Base-by-base conservation (phyloP, 1,284 basidiomycete species). In the Pyrrhoderma noxium region DNA sequence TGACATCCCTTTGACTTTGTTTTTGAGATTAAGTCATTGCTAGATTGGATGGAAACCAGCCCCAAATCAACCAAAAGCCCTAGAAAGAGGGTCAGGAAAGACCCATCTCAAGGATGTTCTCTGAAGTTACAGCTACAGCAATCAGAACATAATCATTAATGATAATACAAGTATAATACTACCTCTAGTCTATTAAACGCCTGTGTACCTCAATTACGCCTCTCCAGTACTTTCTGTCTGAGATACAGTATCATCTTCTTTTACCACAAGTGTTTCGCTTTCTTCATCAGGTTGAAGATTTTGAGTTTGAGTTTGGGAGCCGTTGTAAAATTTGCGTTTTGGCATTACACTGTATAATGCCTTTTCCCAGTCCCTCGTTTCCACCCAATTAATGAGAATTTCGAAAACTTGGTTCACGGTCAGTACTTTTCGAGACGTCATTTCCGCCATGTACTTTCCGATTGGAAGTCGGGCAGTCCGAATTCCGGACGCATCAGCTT, bases 41-140 rank as follows among this genome's bases (percentile, higher is more conserved):
- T 58, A 95, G 92, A 97, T 99, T 66, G 95, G 96, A n/a, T 99
- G 96, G 95, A 97, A 94, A 64, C 93, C 94, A 16, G 78, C 84
- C 2, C 80, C 86, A 0, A 82, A 68, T 21, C 92, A 97, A 67
- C 89, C 86, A 3, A 86, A 92, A 65, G 83, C 93, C 0, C 72
- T 95, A 3, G 79, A 88, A 62, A 73, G 93, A 61, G 95, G 95
- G n/a, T 78, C 84, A 2, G 95, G 81, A 2, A 71, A 88, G 66
- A 79, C 81, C 0, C 91, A 77, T 60, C 67, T 99, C 47, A 89
- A 90, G 65, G 89, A 97, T 43, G 75, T 91, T 13, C 66, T 94
- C 7, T 51, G n/a, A n/a, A n/a, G n/a, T n/a, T n/a, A n/a, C n/a
- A 47, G 1, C 34, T 35, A 8, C 31, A 31, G 27, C 11, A 11